Conservation (phyloP, 1,284 basidiomycete species). For the Ceratobasidium sp. region DNA sequence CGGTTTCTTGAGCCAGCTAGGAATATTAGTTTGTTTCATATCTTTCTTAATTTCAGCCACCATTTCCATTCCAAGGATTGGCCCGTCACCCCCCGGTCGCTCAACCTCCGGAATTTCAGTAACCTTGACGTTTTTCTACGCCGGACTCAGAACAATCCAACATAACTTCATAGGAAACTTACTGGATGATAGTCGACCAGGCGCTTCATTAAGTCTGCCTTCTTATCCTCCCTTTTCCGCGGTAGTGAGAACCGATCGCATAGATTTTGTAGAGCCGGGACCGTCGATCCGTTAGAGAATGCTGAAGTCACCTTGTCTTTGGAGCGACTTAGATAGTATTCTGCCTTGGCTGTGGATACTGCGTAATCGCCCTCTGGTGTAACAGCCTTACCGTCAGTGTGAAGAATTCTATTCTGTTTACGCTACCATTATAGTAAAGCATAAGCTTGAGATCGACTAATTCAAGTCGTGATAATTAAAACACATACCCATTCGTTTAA, state of each 20-base stretch:
- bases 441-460: background rate
- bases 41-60: constrained; percentile 27
- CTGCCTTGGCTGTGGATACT: background rate
- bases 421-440: background rate
- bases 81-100: background rate
- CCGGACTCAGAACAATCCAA: background rate
- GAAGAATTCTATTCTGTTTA: background rate
- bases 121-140: background rate
- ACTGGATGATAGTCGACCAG: background rate
- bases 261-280: background rate
- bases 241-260: background rate
- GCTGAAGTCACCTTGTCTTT: background rate
- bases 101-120: background rate
- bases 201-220: background rate
- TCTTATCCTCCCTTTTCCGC: background rate
- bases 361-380: background rate
- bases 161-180: background rate
- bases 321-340: background rate
- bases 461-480: background rate
- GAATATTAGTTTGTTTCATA: constrained; percentile 27
- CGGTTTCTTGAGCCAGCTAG: constrained; percentile 38
- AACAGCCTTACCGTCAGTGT: background rate
- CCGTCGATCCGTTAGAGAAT: background rate
- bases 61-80: background rate
- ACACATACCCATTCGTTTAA: background rate